Evolutionary conservation across 768 basidiomycete genomes (phyloP), one percentile per base, ranked within the genome.

Genomic region (Daedalea quercina): DNA sequence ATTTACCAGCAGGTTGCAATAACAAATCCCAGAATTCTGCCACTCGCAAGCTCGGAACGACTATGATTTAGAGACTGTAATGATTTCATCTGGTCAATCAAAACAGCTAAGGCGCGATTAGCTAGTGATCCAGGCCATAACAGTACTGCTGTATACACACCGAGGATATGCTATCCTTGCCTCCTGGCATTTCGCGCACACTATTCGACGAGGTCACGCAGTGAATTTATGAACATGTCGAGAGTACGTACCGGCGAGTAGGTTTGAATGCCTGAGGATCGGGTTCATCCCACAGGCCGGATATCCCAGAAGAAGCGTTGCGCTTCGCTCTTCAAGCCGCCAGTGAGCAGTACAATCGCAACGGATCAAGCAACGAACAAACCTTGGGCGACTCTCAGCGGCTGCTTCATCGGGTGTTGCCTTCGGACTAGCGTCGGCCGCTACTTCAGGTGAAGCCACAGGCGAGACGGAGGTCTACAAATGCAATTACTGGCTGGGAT

Each of bases 111-210:
- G n/a, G 24, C 9, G 9, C 9, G 9, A 22, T 47, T 3, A 23
- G 9, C 25, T 3, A 47, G 6, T 11, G 24, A 9, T 26, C 28
- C 6, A 31, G 9, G 19, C 3, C 31, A 28, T n/a, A 22, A 50
- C 35, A 37, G 20, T 15, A 51, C 15, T 28, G 44, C 17, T 9
- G 28, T 34, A 45, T 12, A 64, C 73, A 59, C 51, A 74, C 73
- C 6, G 66, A 65, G 28, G 70, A 65, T 46, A 87, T 80, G 61
- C 72, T 79, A 63, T 87, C 85, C 46, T 74, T 64, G 23, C 85
- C 85, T 59, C 85, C 85, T 28, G 85, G 85, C 42, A 75, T 76
- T 65, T 87, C 75, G 54, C 84, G 74, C 28, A 87, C 85, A 53
- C 85, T 87, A 47, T 44, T 12, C 9, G 11, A 11, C 4, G 11